Evolutionary conservation across 1,139 yeast genomes (phyloP).

Genomic region (Saccharomyces hybrid): DNA sequence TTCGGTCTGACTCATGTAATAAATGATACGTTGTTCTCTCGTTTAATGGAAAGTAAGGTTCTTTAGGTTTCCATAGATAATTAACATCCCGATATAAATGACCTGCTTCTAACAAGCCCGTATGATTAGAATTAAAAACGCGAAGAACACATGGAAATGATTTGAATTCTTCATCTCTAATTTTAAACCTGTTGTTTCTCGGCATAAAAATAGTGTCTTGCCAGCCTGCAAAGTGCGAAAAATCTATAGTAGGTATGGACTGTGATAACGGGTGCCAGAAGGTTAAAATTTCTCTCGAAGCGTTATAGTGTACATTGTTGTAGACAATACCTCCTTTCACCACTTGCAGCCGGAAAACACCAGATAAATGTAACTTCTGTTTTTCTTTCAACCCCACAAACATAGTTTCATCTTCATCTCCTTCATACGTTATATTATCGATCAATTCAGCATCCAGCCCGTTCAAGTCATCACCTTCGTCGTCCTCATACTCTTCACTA

Average conservation of each 20-base stretch:
- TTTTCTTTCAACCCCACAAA: conserved; percentile 17
- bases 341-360: conserved; percentile 48
- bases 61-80: conserved; percentile 20
- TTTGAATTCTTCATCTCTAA: conserved; percentile 9
- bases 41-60: conserved; percentile 3
- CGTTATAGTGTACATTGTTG: conserved; percentile 46
- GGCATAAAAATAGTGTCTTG: conserved; percentile 35
- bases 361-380: conserved; percentile 50
- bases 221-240: conserved; percentile 29
- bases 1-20: conserved; percentile 27
- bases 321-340: conserved; percentile 52
- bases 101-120: conserved; percentile 12
- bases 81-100: conserved; percentile 15
- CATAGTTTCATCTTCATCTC: conserved; percentile 1
- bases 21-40: conserved; percentile 19
- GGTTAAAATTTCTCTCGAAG: conserved; percentile 32
- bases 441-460: not conserved
- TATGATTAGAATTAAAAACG: conserved; percentile 12
- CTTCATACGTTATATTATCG: not conserved
- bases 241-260: conserved; percentile 48
- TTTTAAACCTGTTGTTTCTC: conserved; percentile 7
- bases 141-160: conserved; percentile 21
- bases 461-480: conserved; percentile 3
- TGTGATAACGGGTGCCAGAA: conserved; percentile 48
- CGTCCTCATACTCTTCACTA: conserved; percentile 9